Base-by-base conservation (phyloP, 1,284 basidiomycete species). In the Violaceomyces palustris region DNA sequence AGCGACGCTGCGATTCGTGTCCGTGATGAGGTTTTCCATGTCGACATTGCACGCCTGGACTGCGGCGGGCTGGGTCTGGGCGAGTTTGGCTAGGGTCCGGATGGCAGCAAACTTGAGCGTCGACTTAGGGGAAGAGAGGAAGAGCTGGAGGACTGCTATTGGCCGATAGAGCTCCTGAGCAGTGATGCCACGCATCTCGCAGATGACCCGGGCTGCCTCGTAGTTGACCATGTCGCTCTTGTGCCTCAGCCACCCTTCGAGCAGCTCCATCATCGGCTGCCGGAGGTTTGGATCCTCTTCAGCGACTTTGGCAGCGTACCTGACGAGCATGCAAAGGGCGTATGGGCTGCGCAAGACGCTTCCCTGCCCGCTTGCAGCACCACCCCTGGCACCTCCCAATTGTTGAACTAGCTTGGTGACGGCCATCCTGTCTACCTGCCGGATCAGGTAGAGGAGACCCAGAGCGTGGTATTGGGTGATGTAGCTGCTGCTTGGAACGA, bases 221-320 rank as follows among this genome's bases (percentile, higher is more conserved):
- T 93, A 89, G 77, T 97, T 98, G 74, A 99, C 94, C 94, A 97
- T 98, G 75, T 99, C 94, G 71, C 90, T 93, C 80, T 98, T 99
- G 77, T 99, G 94, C 51, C 92, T 83, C 50, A 98, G 79, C 83
- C 92, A 93, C 31, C 87, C 85, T 74, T 98, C 94, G 40, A 98
- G 80, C 35, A 96, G 81, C 65, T 97, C 93, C 50, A 90, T 79
- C 82, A 98, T 96, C 21, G 55, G 54, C 17, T 44, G 50, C 22
- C 66, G 63, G 39, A 72, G 56, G 53, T 72, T 72, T n/a, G 84
- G 76, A 76, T 99, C 94, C 67, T 98, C 94, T 65, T 98, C 93
- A 79, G 94, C 91, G 41, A 97, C 87, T 76, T 94, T 96, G 31
- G 91, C 84, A 15, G 94, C 91, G 76, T 93, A 98, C 23, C 94